Base-by-base conservation (phyloP, 768 basidiomycete genomes). In the Lentinula raphanica region DNA sequence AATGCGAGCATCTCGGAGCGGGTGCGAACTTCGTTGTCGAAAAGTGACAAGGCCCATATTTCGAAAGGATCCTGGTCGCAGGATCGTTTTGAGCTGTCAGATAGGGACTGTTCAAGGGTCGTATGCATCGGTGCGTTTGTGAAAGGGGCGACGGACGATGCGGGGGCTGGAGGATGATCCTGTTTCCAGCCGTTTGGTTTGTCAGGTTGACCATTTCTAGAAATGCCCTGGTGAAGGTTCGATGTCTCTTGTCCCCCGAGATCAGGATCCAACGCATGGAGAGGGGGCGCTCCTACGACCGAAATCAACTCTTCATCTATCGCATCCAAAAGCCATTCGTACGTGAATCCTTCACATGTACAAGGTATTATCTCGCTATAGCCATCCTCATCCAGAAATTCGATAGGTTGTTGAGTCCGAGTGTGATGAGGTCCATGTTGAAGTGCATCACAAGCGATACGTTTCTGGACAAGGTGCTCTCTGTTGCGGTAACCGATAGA, bases 241-340 rank as follows among this genome's bases (percentile, higher is more conserved):
- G 45, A 12, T n/a, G n/a, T n/a, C 6, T 38, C 38, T 17, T 23
- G n/a, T 23, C 36, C 51, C 27, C 25, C 36, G 1, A 4, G 36
- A 23, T 6, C 12, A 53, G 21, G 51, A 17, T 50, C 49, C 9
- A 32, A 46, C 1, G 4, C 6, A 13, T n/a, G 35, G 17, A 36
- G 5, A 19, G 78, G 74, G 27, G 86, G 87, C 19, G 80, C 71
- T n/a, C 71, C 69, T 5, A 82, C 64, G 13, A 85, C 68, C 12
- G 88, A 76, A 5, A 90, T 60, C 38, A 78, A 68, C 2, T 88
- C 88, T 31, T 79, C 75, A 42, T 79, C 77, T 42, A 90, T 83
- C 3, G 77, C 69, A 44, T 68, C 66, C 53, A 87, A 68, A 27
- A 87, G 65, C 32, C 61, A 68, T 49, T 69, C 67, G 63, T 72